Evolutionary conservation across 2,329 filamentous ascomycete species (phyloP).

Genomic region (Aspergillus ochraceus): DNA sequence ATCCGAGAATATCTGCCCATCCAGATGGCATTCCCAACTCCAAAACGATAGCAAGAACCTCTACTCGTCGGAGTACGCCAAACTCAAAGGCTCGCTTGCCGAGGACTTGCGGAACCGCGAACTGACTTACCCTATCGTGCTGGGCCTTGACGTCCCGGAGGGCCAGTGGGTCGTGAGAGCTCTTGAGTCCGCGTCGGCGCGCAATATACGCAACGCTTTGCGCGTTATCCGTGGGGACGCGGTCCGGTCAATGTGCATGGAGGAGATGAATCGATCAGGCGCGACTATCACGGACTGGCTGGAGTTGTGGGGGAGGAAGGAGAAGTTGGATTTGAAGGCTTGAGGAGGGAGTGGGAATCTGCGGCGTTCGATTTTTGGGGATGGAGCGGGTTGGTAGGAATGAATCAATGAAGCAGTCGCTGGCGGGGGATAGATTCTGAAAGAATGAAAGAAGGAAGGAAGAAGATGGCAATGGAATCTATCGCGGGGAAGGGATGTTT

Average conservation of each 20-base stretch:
- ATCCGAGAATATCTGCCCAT: no score
- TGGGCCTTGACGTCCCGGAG: conserved; percentile 16
- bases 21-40: conserved; percentile 23
- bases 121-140: conserved; percentile 20
- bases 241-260: conserved; percentile 14
- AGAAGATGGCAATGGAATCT: no score
- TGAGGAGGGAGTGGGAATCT: no score
- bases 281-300: conserved; percentile 18
- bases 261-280: conserved; percentile 15
- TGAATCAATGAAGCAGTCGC: no score
- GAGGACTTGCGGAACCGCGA: conserved; percentile 24
- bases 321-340: conserved; percentile 20
- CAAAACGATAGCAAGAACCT: conserved; percentile 27
- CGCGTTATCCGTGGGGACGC: conserved; percentile 16
- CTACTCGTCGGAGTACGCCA: conserved; percentile 23
- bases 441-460: no score
- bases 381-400: no score
- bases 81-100: conserved; percentile 18
- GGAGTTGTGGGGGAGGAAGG: conserved; percentile 28
- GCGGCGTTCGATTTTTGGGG: no score
- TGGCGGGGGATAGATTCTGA: no score
- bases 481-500: no score
- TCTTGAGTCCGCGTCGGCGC: conserved; percentile 13
- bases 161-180: conserved; percentile 18
- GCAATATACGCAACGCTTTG: conserved; percentile 18